Percentiles rank a stretch among this genome's conserved stretches.
These are phyloP conservation scores for Isatis tinctoria DNA, from an alignment of 345 rosid species.

Conservation along the genomic window DNA sequence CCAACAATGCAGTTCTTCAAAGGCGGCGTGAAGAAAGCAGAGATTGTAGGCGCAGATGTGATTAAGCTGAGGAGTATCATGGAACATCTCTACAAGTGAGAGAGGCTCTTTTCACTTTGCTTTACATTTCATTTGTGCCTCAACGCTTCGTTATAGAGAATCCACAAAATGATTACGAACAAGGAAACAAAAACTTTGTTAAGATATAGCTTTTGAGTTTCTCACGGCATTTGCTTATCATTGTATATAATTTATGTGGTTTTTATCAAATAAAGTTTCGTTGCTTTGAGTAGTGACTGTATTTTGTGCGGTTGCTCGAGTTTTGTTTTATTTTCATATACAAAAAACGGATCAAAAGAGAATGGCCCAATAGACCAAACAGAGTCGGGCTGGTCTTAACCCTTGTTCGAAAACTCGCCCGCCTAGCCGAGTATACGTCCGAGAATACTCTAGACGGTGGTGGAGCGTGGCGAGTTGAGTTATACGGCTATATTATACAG, in stretches of 20 bases:
- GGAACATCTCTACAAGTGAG: slow-evolving; percentile 67
- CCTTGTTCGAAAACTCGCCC: too few species aligned
- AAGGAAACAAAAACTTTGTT: neutral
- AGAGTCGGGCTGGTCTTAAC: neutral
- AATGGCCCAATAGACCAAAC: slow-evolving; percentile 4
- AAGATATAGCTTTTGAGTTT: neutral
- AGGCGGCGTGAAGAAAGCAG: slow-evolving; percentile 58
- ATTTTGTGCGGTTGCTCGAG: neutral
- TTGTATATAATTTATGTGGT: neutral
- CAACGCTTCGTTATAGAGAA: neutral
- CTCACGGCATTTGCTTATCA: neutral
- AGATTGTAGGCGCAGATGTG: slow-evolving; percentile 65
- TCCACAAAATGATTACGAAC: neutral
- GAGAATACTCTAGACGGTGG: too few species aligned
- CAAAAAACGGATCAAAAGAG: neutral
- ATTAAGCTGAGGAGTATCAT: slow-evolving; percentile 45
- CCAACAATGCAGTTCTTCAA: slow-evolving; percentile 73
- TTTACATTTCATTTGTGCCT: neutral
- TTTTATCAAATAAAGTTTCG: neutral
- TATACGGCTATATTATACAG: too few species aligned
- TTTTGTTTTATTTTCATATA: neutral
- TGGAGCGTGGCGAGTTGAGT: too few species aligned
- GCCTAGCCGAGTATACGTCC: too few species aligned
- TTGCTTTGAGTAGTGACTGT: neutral
- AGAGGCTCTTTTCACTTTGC: neutral